Evolutionary conservation across 306 rosid species (phyloP), one percentile per base, ranked within the genome.

Genomic region (Castanopsis chinensis): DNA sequence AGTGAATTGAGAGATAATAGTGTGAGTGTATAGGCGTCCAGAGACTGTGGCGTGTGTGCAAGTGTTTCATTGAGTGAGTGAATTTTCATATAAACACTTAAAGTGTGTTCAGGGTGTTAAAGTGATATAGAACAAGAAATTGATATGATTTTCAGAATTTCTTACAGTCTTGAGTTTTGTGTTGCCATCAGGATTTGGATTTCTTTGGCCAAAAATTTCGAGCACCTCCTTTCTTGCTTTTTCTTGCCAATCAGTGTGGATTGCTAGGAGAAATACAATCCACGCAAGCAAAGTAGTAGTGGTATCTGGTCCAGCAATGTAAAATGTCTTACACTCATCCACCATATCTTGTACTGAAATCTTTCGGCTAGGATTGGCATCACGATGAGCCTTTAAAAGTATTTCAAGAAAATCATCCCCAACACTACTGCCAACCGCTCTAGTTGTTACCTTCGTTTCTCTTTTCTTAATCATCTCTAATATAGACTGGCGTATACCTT

Each of bases 161-260:
- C 78, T 71, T 79, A 79, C 81, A 10, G 43, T 61, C 37, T 83
- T 83, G 4, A 79, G 73, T 41, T 41, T 41, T 41, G 45, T 0
- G 12, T 7, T 41, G 45, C 12, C 45, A 41, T 41, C 45, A 8
- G 81, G 55, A 17, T 28, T 41, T 8, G 45, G 45, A 41, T 41
- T 41, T 41, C 8, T 11, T 41, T 8, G 45, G 45, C 45, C 45
- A 41, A 41, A 41, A 41, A 41, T 2, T 8, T 41, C 12, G 12
- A 41, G 45, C 45, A 8, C 45, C 11, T 83, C 84, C 37, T 71
- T 79, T 76, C 87, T 75, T 61, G 83, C 83, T 51, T 75, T 54
- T 21, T 69, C 83, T 79, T 83, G 87, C 87, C 87, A 83, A 14
- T 83, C 83, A 4, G 81, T 2, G 45, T 41, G 45, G 45, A 41